Evolutionary conservation across 768 basidiomycete species (phyloP), one percentile per base, ranked within the genome.

Genomic region (Russula compacta): DNA sequence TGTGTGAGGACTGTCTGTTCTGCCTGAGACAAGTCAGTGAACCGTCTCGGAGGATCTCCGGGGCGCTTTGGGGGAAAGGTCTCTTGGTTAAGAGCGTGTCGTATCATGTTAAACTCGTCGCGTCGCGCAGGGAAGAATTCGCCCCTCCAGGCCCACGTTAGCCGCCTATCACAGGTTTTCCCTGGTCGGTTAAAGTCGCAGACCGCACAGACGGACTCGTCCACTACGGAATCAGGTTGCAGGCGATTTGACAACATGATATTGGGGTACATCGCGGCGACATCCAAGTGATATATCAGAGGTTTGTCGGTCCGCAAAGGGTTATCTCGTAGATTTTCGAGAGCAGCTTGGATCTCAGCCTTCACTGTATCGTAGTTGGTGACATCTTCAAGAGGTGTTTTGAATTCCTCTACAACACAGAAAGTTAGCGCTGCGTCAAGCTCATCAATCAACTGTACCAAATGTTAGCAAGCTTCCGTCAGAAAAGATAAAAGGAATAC

Each of bases 201-300:
- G 2, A 98, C 94, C 1, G 97, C 97, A 69, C 97, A 99, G 17
- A 87, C 88, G 19, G 95, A 85, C 72, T 98, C 97, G 69, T 95
- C 92, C 10, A 98, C 88, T 76, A 98, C 89, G 2, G 97, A 97
- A 74, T 99, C 97, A 2, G 97, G 97, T 67, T 99, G 97, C 2
- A 99, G 80, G 38, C 97, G 91, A 71, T 99, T 99, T 17, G 95
- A 98, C 78, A 99, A 86, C 97, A 99, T 99, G 83, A 99, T 98
- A 73, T 98, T 99, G 59, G 97, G 97, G 72, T 99, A 98, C 97
- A 99, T 99, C 64, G 97, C 97, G 2, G 97, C 97, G 64, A 99
- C 97, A 69, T 99, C 97, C 69, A 98, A 75, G 73, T 99, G 97
- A 74, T 99, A 99, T 70, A 99, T 98, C 64, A 98, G 83, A 0